phyloP scores from a whole-genome alignment of 1,139 yeast genomes.

The Sugiyamaella xylanicola region DNA sequence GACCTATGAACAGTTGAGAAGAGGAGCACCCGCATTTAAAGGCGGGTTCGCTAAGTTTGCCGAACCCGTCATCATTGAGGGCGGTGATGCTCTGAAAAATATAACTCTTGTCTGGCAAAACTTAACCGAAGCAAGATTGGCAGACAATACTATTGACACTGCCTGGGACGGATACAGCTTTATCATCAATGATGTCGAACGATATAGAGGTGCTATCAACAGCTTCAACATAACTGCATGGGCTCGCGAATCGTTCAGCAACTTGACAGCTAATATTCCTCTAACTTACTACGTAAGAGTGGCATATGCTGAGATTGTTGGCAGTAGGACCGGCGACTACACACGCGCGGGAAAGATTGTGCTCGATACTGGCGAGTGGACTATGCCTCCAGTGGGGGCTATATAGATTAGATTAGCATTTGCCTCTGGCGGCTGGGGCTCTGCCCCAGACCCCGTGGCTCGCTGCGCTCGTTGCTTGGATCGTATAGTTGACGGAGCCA shows the following conservation, averaged over 20 bases:
- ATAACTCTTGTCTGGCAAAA: conserved; percentile 17
- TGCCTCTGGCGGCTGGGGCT: conserved; percentile 5
- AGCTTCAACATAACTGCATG: conserved; percentile 36
- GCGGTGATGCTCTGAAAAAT: conserved; percentile 7
- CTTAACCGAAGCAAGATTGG: conserved; percentile 15
- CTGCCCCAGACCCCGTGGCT: conserved; percentile 3
- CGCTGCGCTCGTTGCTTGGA: not conserved
- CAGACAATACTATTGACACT: conserved; percentile 7
- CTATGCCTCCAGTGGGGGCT: conserved; percentile 29
- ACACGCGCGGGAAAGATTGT: conserved; percentile 34
- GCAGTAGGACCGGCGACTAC: conserved; percentile 34
- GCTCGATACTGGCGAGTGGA: conserved; percentile 29
- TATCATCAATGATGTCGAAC: conserved; percentile 77
- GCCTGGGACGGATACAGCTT: conserved; percentile 57
- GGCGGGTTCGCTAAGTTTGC: conserved; percentile 58
- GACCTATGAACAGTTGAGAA: conserved; percentile 63
- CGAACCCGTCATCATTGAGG: conserved; percentile 39
- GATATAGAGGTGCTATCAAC: conserved; percentile 55
- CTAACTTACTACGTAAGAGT: conserved; percentile 32
- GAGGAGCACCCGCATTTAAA: conserved; percentile 67
- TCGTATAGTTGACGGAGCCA: too few species aligned
- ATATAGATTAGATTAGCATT: conserved; percentile 20
- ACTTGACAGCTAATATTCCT: conserved; percentile 11
- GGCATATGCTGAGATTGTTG: conserved; percentile 33
- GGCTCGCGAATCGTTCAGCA: conserved; percentile 23